These are phyloP conservation scores for Pseudozyma sp. DNA, from an alignment of 1,284 basidiomycete genomes.

Conservation along the genomic window DNA sequence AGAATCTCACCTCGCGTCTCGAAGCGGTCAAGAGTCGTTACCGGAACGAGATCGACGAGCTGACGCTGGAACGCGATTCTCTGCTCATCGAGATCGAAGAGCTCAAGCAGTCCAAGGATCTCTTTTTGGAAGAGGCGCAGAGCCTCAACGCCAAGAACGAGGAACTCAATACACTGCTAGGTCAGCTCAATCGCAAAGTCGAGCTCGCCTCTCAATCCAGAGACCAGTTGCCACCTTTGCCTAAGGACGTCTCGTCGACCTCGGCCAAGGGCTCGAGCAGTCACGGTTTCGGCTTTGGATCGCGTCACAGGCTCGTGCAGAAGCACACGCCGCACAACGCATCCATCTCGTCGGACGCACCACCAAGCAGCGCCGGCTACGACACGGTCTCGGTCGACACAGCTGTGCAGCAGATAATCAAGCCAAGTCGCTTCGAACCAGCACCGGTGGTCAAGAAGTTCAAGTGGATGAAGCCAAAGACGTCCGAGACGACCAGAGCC, in stretches of 20 bases:
- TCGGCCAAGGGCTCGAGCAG: constrained; percentile 26
- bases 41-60: constrained; percentile 83
- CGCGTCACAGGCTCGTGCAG: constrained; percentile 40
- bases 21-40: constrained; percentile 90
- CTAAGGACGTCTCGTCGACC: constrained; percentile 23
- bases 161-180: constrained; percentile 85
- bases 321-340: constrained; percentile 39
- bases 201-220: constrained; percentile 39
- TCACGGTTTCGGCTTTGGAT: constrained; percentile 51
- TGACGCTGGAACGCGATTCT: constrained; percentile 83
- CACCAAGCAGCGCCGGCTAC: constrained; percentile 36
- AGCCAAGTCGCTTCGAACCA: constrained; percentile 70
- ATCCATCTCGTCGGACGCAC: constrained; percentile 49
- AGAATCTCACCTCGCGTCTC: constrained; percentile 85
- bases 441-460: constrained; percentile 70
- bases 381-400: constrained; percentile 59
- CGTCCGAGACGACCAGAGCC: constrained; percentile 46
- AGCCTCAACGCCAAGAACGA: constrained; percentile 91
- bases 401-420: constrained; percentile 69
- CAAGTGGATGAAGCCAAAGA: constrained; percentile 72
- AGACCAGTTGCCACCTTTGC: constrained; percentile 36
- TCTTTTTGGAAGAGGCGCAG: constrained; percentile 89
- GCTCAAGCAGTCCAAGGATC: constrained; percentile 85
- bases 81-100: constrained; percentile 86
- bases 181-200: constrained; percentile 71